These are phyloP conservation scores for Candida succiphila DNA, from an alignment of 805 yeast genomes.

Conservation along the genomic window DNA sequence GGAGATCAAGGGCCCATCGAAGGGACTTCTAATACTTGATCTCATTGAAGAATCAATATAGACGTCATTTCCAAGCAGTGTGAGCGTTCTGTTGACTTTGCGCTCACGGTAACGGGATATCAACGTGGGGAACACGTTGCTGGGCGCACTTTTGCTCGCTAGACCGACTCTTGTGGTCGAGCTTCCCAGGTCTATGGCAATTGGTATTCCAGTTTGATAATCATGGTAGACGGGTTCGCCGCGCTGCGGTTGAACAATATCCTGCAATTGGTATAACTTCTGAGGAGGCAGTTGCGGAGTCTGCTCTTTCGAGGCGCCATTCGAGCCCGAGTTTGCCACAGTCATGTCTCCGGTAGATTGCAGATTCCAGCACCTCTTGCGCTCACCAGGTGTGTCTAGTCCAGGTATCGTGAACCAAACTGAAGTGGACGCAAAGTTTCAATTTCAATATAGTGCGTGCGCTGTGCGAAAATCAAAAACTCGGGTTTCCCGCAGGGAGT, in stretches of 20 bases:
- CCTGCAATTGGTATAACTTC: conserved; percentile 30
- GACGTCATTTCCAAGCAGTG: conserved; percentile 78
- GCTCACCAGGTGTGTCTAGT: background rate
- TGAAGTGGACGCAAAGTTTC: no score
- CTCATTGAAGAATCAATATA: conserved; percentile 60
- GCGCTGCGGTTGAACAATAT: conserved; percentile 23
- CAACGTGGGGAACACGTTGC: conserved; percentile 57
- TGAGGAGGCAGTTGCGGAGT: conserved; percentile 29
- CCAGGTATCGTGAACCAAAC: conserved; percentile 4
- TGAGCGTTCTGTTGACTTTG: conserved; percentile 46
- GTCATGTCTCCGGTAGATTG: no score
- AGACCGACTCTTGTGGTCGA: conserved; percentile 50
- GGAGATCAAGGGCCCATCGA: conserved; percentile 76
- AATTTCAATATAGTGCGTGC: no score
- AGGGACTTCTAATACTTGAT: conserved; percentile 67
- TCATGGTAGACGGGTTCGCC: conserved; percentile 38
- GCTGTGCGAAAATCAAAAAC: no score
- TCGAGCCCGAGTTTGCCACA: no score
- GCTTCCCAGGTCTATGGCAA: conserved; percentile 84
- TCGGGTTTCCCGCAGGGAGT: no score
- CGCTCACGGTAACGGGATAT: conserved; percentile 75
- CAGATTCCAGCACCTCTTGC: no score
- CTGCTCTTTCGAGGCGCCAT: background rate
- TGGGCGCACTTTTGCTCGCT: conserved; percentile 34
- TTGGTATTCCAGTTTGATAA: conserved; percentile 54